Base-by-base conservation (phyloP, 805 yeast species). In the Candida peoriensis region DNA sequence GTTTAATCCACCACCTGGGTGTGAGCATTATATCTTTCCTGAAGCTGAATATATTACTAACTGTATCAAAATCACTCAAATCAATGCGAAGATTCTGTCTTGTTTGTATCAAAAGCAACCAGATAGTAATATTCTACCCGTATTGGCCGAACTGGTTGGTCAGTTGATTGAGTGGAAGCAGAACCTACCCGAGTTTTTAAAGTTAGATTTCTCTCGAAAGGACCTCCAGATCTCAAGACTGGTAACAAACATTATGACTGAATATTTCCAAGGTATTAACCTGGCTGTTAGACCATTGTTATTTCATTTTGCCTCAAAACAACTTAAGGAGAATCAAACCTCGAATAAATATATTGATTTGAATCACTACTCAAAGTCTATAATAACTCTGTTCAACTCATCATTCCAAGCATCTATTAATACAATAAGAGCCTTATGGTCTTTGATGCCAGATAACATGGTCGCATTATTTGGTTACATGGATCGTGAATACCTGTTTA, bases 391-490 rank as follows among this genome's bases (percentile, higher is more conserved):
- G 28, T 59, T 83, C 42, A 83, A 82, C 55, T 80, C 88, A 4
- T 80, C 89, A 0, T 77, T 83, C 54, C 90, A 82, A 52, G 90
- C 88, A 0, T 81, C 89, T 0, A 80, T 83, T 30, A 81, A 82
- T 51, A 78, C 88, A 0, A 74, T 83, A 25, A 65, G 85, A 43
- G 75, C 82, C 1, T 61, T 83, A 4, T 82, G 90, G 90, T 78
- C 81, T 0, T 61, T 83, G 30, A 64, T 79, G 52, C 85, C 83
- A 0, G 83, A 79, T 37, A 81, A 81, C 44, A 80, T 81, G 87
- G 79, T 83, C n/a, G 90, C 94, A 1, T 57, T 82, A 28, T 83
- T 83, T 60, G 93, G 94, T 2, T 83, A 85, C 66, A 82, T 83
- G 90, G 94, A 83, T 52, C 66, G 94, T 47, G 94, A 83, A 50